Evolutionary conservation across 352 stramenopile species (phyloP), one percentile per base, ranked within the genome.

Genomic region (Pythium aquatile): DNA sequence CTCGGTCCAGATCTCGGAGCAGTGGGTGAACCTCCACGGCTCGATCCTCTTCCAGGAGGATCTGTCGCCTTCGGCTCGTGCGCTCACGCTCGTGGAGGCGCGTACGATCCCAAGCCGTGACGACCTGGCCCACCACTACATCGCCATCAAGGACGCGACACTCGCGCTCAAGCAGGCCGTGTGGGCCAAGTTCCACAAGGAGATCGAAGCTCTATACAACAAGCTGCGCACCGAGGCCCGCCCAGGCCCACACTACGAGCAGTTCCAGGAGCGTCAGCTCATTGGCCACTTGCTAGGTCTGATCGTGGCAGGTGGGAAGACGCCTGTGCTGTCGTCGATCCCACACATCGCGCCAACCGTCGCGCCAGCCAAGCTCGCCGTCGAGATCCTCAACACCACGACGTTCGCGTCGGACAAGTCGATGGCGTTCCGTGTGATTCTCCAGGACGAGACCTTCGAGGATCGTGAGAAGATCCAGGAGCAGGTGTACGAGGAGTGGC

Each of bases 21-120:
- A 77, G 20, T 89, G 87, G 54, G 72, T 88, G 16, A 70, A 83
- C 24, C 68, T 91, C 42, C 78, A 90, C 46, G 78, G 69, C 1
- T 87, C 78, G 29, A 91, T 91, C 61, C 48, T 91, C 42, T 91
- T 91, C 62, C 84, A 77, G 53, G 80, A 88, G 10, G 72, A 88
- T 13, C 67, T 91, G 33, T 79, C 78, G 47, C 81, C 81, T 9
- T 88, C 79, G 51, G 79, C 78, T 4, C 76, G 83, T 70, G 83
- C 83, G 0, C 39, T 90, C 51, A 90, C 83, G 9, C 67, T 92
- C 49, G 69, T 61, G 1, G 83, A 92, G 48, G 60, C 73, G 4
- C 76, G 83, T 32, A 85, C 77, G 28, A 87, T 92, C 42, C 77
- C 81, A 14, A 86, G 63, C 59, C 68, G 70, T 16, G 79, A 87